Base-by-base conservation (phyloP, 345 rosid species). In the Odontarrhena argentea region DNA sequence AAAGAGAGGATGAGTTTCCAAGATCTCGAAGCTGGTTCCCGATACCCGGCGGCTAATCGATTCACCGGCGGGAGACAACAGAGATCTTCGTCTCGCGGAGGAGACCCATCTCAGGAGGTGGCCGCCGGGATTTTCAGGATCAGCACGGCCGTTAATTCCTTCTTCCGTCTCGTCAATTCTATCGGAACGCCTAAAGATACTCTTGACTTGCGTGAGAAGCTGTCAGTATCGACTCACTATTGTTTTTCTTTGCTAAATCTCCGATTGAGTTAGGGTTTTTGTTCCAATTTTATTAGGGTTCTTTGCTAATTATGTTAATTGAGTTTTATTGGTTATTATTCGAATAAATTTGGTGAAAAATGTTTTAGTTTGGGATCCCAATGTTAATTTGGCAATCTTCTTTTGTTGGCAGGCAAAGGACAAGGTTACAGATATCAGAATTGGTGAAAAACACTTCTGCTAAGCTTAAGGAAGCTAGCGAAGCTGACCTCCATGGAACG, bases 161-260 rank as follows among this genome's bases (percentile, higher is more conserved):
- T 87, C 71, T 71, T 71, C 63, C 94, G 88, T 18, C 96, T 87
- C 71, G 85, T 87, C 67, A 79, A 80, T 78, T 80, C 89, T 34
- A 85, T 89, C 15, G 92, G 92, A 34, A 85, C 94, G 52, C 82
- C 86, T 3, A 89, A 81, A 44, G 96, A 89, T 67, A 89, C 96
- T 59, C 68, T 78, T 66, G 78, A 84, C 11, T 70, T 85, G 53
- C 88, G 91, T 11, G 86, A 84, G 2, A 87, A 85, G 67, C 79
- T 89, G 92, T 87, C 12, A 63, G 85, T 74, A 6, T 4, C 64
- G 3, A 13, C 6, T 43, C 30, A 36, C 58, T 61, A 44, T 28
- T 67, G 5, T 67, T 47, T 46, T 46, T 47, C 5, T 46, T 55
- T 38, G 2, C 12, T 59, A 66, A 59, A 36, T 58, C 42, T 60